These are phyloP conservation scores for Kodamaea neixiangensis DNA, from an alignment of 805 yeast species.

Conservation along the genomic window DNA sequence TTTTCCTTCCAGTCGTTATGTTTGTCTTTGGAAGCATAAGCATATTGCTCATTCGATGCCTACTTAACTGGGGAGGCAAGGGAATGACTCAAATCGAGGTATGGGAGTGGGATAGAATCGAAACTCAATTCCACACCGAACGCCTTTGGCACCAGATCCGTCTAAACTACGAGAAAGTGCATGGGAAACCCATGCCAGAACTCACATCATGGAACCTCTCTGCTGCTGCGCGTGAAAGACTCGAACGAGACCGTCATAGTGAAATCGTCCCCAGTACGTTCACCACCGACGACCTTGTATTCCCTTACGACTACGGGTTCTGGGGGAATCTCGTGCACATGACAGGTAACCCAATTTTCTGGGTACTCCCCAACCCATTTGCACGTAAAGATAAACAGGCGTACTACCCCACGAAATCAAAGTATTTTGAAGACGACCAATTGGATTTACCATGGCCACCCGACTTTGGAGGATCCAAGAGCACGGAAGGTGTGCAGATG, in stretches of 20 bases:
- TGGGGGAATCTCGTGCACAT: constrained; percentile 52
- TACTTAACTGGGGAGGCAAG: constrained; percentile 50
- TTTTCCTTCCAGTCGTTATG: constrained; percentile 54
- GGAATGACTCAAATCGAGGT: constrained; percentile 90
- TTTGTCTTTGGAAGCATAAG: constrained; percentile 64
- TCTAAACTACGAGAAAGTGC: constrained; percentile 43
- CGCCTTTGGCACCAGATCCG: constrained; percentile 54
- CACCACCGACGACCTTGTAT: constrained; percentile 65
- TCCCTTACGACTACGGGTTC: constrained; percentile 81
- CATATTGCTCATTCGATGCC: constrained; percentile 61
- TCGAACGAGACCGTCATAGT: neutral
- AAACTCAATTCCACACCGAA: constrained; percentile 58
- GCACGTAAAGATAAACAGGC: constrained; percentile 61
- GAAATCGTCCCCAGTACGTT: constrained; percentile 36
- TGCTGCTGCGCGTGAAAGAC: constrained; percentile 3
- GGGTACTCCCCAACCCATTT: constrained; percentile 73
- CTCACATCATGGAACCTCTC: constrained; percentile 46
- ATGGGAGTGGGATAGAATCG: constrained; percentile 89
- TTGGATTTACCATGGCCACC: constrained; percentile 91
- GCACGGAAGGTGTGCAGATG: constrained; percentile 16
- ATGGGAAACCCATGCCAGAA: constrained; percentile 43
- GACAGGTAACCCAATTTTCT: constrained; percentile 63
- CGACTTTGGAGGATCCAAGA: constrained; percentile 60
- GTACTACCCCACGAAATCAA: constrained; percentile 50
- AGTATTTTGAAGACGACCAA: constrained; percentile 55